These are phyloP conservation scores for Botryotinia calthae DNA, from an alignment of 2,329 filamentous ascomycete species.

Conservation along the genomic window DNA sequence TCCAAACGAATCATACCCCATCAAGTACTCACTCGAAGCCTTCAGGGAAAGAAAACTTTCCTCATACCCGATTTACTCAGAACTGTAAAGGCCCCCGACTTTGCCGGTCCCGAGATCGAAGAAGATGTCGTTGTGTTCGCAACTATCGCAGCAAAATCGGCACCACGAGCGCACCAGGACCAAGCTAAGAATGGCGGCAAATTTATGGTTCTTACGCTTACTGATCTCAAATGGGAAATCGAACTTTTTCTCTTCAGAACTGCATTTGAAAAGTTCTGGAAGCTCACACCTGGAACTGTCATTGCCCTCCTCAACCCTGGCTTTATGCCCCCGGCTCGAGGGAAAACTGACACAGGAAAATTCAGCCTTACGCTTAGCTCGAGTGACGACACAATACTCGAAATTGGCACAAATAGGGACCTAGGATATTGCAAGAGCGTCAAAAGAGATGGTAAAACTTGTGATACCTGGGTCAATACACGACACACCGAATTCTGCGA, in stretches of 20 bases:
- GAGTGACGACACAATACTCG: constrained; percentile 83
- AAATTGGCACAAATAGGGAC: constrained; percentile 81
- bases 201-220: constrained; percentile 88
- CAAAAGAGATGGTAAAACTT: constrained; percentile 79
- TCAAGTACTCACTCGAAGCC: constrained; percentile 70
- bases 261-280: constrained; percentile 91
- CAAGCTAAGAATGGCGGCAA: constrained; percentile 61
- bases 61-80: constrained; percentile 77
- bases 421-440: constrained; percentile 83
- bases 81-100: constrained; percentile 78
- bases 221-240: constrained; percentile 85
- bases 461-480: constrained; percentile 81
- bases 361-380: constrained; percentile 86
- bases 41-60: constrained; percentile 75
- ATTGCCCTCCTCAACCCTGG: constrained; percentile 88
- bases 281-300: constrained; percentile 85
- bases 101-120: constrained; percentile 76
- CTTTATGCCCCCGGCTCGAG: constrained; percentile 81
- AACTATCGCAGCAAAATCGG: constrained; percentile 84
- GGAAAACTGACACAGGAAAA: constrained; percentile 71
- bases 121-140: constrained; percentile 87
- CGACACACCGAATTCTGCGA: constrained; percentile 89
- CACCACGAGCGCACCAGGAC: constrained; percentile 62
- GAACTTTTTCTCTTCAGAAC: constrained; percentile 90
- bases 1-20: constrained; percentile 82